A percentile compares a stretch with the other conserved stretches of the same genome.
These are phyloP conservation scores for Aegilops speltoides DNA, from an alignment of 176 grass and related monocot genomes.

Conservation along the genomic window DNA sequence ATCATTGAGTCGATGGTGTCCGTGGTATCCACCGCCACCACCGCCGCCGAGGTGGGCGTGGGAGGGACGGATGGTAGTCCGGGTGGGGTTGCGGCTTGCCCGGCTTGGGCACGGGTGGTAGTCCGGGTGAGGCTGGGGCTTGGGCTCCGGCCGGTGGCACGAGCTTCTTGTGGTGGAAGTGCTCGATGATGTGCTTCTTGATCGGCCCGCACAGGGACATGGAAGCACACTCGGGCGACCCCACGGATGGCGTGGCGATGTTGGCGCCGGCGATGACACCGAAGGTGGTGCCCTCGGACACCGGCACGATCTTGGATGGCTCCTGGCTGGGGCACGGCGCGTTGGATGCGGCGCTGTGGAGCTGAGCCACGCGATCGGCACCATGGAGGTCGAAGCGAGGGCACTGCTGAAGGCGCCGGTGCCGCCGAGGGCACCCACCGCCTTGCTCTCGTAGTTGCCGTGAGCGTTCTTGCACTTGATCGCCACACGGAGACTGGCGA, in stretches of 20 bases:
- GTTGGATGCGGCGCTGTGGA: conserved; percentile 8
- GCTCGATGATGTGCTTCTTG: neutral
- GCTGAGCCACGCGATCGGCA: conserved; percentile 30
- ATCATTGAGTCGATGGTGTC: neutral
- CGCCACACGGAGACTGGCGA: neutral
- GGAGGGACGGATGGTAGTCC: neutral
- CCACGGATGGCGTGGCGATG: neutral
- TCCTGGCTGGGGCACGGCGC: conserved; percentile 21
- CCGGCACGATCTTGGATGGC: neutral
- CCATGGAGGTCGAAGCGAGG: neutral
- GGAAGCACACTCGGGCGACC: neutral
- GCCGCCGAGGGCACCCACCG: neutral
- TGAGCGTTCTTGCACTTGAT: conserved; percentile 9
- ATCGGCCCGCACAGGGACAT: conserved; percentile 9
- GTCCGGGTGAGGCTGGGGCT: neutral
- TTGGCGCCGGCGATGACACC: conserved; percentile 1
- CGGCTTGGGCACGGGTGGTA: neutral
- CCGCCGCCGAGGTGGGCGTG: neutral
- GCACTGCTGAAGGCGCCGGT: conserved; percentile 31
- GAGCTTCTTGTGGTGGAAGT: conserved; percentile 8
- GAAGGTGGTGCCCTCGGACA: conserved; percentile 6
- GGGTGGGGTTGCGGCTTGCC: conserved; percentile 5
- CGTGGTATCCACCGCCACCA: neutral
- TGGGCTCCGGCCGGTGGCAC: neutral
- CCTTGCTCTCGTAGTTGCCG: neutral